Percentiles rank a stretch among this genome's conserved stretches.
phyloP scores from a whole-genome alignment of 2,329 filamentous ascomycete species.

The Alternaria alternata region DNA sequence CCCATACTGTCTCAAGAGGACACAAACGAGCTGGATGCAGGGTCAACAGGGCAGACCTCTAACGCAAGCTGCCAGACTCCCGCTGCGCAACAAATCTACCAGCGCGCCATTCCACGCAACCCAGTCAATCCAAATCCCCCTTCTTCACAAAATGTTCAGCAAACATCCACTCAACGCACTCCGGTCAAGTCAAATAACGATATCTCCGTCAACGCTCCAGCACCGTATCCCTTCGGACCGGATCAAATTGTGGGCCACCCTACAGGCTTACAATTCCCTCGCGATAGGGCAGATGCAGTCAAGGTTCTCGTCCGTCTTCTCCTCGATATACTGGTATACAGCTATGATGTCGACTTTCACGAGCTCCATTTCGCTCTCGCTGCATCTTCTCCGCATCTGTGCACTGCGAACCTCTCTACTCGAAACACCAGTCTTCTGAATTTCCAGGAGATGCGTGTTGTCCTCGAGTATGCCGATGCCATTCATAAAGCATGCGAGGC shows the following conservation, averaged over 20 bases:
- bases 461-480: neutral
- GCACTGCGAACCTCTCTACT: neutral
- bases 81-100: neutral
- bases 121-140: neutral
- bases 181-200: neutral
- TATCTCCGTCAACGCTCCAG: neutral
- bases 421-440: neutral
- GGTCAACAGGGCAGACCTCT: neutral
- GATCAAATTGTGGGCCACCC: neutral
- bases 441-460: neutral
- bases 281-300: neutral
- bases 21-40: neutral
- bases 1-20: neutral
- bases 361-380: neutral
- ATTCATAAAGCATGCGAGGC: constrained; percentile 1
- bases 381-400: neutral
- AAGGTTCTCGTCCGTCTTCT: neutral
- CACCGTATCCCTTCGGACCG: neutral
- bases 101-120: neutral
- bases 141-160: neutral
- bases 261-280: constrained; percentile 2
- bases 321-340: constrained; percentile 9
- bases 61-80: neutral
- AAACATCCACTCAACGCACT: neutral
- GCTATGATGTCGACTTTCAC: neutral